Percentiles rank a stretch among this genome's conserved stretches.
These are phyloP conservation scores for Cryomyces antarcticus DNA, from an alignment of 495 filamentous ascomycete species.

Conservation along the genomic window DNA sequence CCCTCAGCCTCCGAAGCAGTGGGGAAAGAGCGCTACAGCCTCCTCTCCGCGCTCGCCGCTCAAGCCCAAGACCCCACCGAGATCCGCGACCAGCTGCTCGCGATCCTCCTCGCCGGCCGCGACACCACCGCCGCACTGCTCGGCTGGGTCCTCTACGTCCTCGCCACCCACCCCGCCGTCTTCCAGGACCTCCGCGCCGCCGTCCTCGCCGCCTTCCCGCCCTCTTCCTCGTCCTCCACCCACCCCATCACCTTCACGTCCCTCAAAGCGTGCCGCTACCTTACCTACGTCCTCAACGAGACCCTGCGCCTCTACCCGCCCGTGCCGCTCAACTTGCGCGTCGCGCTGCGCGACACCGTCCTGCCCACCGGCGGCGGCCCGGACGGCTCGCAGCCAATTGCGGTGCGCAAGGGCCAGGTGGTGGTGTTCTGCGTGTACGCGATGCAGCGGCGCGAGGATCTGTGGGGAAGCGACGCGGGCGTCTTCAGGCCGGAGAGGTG, in stretches of 20 bases:
- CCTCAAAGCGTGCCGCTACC: constrained; percentile 6
- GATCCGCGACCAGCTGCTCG: not conserved
- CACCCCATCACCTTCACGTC: constrained; percentile 5
- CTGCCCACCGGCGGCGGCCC: constrained; percentile 10
- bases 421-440: constrained; percentile 5
- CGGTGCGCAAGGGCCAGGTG: constrained; percentile 7
- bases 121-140: constrained; percentile 18
- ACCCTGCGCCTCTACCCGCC: constrained; percentile 8
- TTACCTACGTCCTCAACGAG: constrained; percentile 10
- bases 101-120: constrained; percentile 15
- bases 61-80: constrained; percentile 1
- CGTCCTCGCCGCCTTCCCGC: not conserved
- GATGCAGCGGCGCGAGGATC: constrained; percentile 10
- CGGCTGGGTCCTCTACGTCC: not conserved
- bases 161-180: constrained; percentile 3
- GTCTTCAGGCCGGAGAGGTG: constrained; percentile 13
- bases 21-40: not conserved
- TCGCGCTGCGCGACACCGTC: constrained; percentile 4
- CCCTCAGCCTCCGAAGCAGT: not conserved
- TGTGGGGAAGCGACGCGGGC: constrained; percentile 8
- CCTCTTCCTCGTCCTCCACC: not conserved
- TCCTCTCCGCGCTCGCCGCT: not conserved
- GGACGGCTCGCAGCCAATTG: constrained; percentile 4
- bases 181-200: constrained; percentile 4
- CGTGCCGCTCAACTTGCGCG: constrained; percentile 7